These are phyloP conservation scores for Komagataella pseudopastoris DNA, from an alignment of 805 yeast genomes.

Conservation along the genomic window DNA sequence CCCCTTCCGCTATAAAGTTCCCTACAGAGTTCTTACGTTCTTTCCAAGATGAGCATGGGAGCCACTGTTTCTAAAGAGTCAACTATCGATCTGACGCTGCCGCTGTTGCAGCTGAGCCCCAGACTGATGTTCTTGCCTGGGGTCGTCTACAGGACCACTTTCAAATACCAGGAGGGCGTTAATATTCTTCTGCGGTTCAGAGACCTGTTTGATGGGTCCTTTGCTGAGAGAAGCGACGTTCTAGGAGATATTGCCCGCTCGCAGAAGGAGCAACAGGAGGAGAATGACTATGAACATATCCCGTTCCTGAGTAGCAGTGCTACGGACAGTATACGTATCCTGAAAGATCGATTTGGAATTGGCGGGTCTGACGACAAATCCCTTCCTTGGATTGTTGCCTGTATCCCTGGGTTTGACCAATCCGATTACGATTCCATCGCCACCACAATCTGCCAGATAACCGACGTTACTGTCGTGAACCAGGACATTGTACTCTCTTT, in stretches of 20 bases:
- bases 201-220: neutral
- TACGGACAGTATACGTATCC: constrained; percentile 1
- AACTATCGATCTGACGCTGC: constrained; percentile 7
- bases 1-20: neutral
- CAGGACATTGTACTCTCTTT: constrained; percentile 30
- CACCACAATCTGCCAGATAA: constrained; percentile 31
- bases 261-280: constrained; percentile 4
- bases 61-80: neutral
- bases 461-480: constrained; percentile 31
- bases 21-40: neutral
- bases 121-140: constrained; percentile 44
- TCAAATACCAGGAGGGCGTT: constrained; percentile 31
- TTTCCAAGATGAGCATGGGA: neutral
- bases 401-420: constrained; percentile 12
- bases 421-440: constrained; percentile 5
- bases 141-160: constrained; percentile 43
- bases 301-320: neutral
- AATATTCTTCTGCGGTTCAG: constrained; percentile 27
- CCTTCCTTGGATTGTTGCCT: constrained; percentile 9
- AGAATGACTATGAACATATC: constrained; percentile 1
- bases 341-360: neutral
- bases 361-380: neutral
- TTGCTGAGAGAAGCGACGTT: constrained; percentile 6
- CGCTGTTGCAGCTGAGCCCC: constrained; percentile 8
- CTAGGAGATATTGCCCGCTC: neutral